These are phyloP conservation scores for Fusarium lyarnte DNA, from an alignment of 2,329 filamentous ascomycete species.

Conservation along the genomic window DNA sequence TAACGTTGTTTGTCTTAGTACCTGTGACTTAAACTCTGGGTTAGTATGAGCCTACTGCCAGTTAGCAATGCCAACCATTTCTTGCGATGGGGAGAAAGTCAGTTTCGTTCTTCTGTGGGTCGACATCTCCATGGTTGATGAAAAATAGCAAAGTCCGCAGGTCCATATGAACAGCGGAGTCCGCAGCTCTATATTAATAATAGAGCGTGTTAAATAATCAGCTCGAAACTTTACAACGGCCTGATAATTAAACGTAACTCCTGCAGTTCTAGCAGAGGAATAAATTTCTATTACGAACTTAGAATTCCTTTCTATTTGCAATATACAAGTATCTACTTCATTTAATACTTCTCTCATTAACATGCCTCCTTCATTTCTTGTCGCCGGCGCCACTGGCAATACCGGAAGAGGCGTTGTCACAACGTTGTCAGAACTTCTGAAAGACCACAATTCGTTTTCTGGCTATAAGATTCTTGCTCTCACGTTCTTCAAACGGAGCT, in stretches of 20 bases:
- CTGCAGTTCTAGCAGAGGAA: background rate
- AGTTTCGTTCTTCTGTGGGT: background rate
- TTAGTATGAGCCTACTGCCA: rapidly evolving
- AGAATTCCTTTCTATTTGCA: background rate
- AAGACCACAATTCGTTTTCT: rapidly evolving
- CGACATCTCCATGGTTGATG: background rate
- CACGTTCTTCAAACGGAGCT: background rate
- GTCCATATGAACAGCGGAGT: background rate
- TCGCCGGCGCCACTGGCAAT: background rate
- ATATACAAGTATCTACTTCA: rapidly evolving
- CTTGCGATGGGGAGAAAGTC: rapidly evolving
- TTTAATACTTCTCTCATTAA: rapidly evolving
- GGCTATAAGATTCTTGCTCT: background rate
- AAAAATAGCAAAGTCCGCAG: background rate
- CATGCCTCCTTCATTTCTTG: background rate
- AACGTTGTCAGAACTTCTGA: background rate
- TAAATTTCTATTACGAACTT: rapidly evolving
- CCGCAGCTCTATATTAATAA: background rate
- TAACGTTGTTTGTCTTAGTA: too few species aligned
- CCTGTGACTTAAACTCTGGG: rapidly evolving
- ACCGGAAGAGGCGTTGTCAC: background rate
- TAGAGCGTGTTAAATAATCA: background rate
- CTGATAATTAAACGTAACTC: rapidly evolving
- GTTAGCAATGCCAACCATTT: rapidly evolving
- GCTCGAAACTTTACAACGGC: background rate